Base-by-base conservation (phyloP, 1,284 basidiomycete genomes). In the Mycena sp. region DNA sequence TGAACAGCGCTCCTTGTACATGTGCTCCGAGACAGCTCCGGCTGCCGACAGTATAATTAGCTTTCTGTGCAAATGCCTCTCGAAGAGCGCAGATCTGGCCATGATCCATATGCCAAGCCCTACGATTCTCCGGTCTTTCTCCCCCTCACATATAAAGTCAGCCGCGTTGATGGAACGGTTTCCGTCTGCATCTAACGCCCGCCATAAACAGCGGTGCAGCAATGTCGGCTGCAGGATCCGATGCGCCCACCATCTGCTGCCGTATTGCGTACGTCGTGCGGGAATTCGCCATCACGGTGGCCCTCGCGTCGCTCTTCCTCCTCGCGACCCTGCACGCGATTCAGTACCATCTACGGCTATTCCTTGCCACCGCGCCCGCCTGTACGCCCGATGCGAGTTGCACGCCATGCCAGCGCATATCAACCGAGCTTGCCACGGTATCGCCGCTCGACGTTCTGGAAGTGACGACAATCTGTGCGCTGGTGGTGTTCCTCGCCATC, bases 261-360 rank as follows among this genome's bases (percentile, higher is more conserved):
- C n/a, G n/a, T n/a, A n/a, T n/a, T n/a, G n/a, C n/a, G n/a, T n/a
- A n/a, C n/a, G n/a, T 53, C 37, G 25, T 56, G 26, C 59, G 51
- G 35, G 59, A 61, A 21, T 61, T 61, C 53, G 5, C 32, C 26
- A 32, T 61, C 7, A 61, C 35, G 19, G 52, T 56, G 28, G 37
- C 40, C 9, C 53, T 61, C 52, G n/a, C 59, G n/a, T 61, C 23
- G 29, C 9, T 61, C 45, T 23, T 12, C 37, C 45, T 61, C 17
- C 53, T 61, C 52, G 35, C 45, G 6, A 23, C 56, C 45, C 45
- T 61, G 14, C 29, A 43, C 11, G 21, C 45, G 44, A 16, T 56
- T 6, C 35, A 53, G 6, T 61, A 55, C 45, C 38, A 43, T 29
- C 3, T 61, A 17, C 38, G 26, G 32, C 26, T 40, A 28, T 43